Percentiles rank a stretch among this genome's conserved stretches.
These are phyloP conservation scores for Berkeleyomyces rouxiae DNA, from an alignment of 2,329 filamentous ascomycete genomes.

Conservation along the genomic window DNA sequence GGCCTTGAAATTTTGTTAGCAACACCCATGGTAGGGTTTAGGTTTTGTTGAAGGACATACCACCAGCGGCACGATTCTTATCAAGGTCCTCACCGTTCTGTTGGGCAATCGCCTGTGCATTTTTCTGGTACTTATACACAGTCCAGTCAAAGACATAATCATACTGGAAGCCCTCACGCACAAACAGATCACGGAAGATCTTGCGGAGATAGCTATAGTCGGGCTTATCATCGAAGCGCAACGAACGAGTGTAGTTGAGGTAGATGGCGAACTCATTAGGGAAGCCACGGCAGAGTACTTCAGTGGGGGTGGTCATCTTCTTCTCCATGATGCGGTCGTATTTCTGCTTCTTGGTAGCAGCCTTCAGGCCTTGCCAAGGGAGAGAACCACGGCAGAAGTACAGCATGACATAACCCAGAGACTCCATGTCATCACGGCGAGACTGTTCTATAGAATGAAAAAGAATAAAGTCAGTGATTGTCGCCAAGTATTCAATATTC, in stretches of 20 bases:
- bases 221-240: conserved; percentile 98
- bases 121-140: conserved; percentile 99
- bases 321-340: conserved; percentile 99
- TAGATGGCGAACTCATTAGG: conserved; percentile 99
- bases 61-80: conserved; percentile 52
- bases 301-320: conserved; percentile 99
- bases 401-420: conserved; percentile 96
- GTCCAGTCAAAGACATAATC: conserved; percentile 99
- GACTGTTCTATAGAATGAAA: conserved; percentile 55
- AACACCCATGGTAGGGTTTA: conserved; percentile 21
- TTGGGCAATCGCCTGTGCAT: conserved; percentile 83
- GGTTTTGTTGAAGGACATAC: conserved; percentile 41
- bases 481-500: no score
- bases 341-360: conserved; percentile 99
- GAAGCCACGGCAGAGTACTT: conserved; percentile 96
- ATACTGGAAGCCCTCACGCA: conserved; percentile 98
- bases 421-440: conserved; percentile 98
- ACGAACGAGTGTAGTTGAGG: conserved; percentile 95
- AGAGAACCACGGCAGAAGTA: conserved; percentile 99
- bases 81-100: conserved; percentile 59
- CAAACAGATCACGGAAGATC: conserved; percentile 99
- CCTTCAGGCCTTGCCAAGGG: conserved; percentile 96
- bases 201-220: conserved; percentile 99
- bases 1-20: not conserved
- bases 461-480: conserved; percentile 19